phyloP scores from a whole-genome alignment of 169 alveolate species.

The Eimeria falciformis region DNA sequence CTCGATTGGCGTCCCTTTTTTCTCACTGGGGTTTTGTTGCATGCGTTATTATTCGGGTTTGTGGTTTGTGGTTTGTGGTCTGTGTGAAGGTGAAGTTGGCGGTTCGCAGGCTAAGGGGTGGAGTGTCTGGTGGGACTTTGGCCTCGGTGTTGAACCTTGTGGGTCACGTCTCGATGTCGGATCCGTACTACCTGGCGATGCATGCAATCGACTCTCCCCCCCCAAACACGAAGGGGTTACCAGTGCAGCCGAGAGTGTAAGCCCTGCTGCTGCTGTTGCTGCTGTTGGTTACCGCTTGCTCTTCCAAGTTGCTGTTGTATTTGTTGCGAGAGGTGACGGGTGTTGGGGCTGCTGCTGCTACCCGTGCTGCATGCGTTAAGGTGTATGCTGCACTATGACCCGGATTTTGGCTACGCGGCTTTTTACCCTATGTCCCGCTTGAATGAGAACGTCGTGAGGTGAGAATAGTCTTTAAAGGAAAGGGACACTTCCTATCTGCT shows the following conservation, averaged over 20 bases:
- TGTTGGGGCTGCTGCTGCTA: not conserved
- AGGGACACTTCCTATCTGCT: no score
- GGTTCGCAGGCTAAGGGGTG: conserved; percentile 31
- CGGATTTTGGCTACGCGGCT: conserved; percentile 62
- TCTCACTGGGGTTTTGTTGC: no score
- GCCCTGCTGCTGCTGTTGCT: not conserved
- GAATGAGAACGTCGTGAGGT: conserved; percentile 75
- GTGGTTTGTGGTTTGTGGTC: not conserved
- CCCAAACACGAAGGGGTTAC: not conserved
- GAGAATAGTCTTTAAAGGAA: no score
- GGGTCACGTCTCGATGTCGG: not conserved
- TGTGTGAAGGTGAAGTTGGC: conserved; percentile 45
- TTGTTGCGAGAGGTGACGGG: no score
- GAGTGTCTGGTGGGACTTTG: conserved; percentile 65
- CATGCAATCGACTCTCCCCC: conserved; percentile 3
- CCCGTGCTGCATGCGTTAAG: conserved; percentile 30
- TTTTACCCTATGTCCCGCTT: conserved; percentile 56
- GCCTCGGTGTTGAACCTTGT: conserved; percentile 4
- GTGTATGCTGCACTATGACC: conserved; percentile 32
- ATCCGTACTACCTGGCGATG: conserved; percentile 28
- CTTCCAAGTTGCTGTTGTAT: conserved; percentile 8
- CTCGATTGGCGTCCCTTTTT: no score
- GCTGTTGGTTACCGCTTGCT: no score
- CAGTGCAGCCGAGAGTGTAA: conserved; percentile 42
- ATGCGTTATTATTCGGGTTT: not conserved